These are phyloP conservation scores for Crithidia bombi DNA, from an alignment of 208 protist genomes.

Conservation along the genomic window DNA sequence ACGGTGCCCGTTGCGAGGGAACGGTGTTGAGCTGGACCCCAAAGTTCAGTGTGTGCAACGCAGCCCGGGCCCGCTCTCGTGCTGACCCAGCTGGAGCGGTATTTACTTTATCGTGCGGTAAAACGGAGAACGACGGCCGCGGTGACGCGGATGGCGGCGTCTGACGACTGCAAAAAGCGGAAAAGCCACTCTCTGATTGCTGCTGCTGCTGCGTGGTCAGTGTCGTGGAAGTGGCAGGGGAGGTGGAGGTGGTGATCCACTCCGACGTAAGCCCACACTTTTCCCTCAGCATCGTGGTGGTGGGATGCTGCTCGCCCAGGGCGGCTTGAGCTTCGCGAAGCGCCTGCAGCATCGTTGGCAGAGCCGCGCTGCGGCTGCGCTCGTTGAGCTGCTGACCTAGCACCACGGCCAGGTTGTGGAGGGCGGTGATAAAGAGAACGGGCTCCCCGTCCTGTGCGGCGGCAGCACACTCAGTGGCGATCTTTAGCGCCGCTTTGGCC, in stretches of 20 bases:
- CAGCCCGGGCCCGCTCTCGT: slow-evolving; percentile 33
- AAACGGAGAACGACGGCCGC: background rate
- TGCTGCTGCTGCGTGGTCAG: background rate
- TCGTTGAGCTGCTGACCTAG: slow-evolving; percentile 61
- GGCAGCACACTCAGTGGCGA: slow-evolving; percentile 67
- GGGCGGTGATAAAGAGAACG: slow-evolving; percentile 73
- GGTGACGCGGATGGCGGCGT: background rate
- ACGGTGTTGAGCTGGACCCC: background rate
- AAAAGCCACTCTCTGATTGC: background rate
- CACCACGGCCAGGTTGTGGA: slow-evolving; percentile 84
- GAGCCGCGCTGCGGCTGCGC: slow-evolving; percentile 48
- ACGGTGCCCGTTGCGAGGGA: no score
- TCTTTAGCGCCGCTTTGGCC: slow-evolving; percentile 57
- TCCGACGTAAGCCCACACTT: slow-evolving; percentile 55
- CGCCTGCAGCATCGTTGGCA: slow-evolving; percentile 76
- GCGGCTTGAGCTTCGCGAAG: slow-evolving; percentile 60
- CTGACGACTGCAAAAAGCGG: background rate
- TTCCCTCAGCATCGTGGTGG: slow-evolving; percentile 67
- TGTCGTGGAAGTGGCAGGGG: background rate
- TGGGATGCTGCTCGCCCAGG: slow-evolving; percentile 68
- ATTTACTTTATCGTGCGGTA: background rate
- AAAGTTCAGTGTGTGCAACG: slow-evolving; percentile 51
- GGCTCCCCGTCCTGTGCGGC: slow-evolving; percentile 60
- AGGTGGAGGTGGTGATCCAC: slow-evolving; percentile 29
- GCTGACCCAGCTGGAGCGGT: background rate